Percentiles rank a stretch among this genome's conserved stretches.
Evolutionary conservation across 495 filamentous ascomycete genomes (phyloP).

Genomic region (Xylaria nigripes): DNA sequence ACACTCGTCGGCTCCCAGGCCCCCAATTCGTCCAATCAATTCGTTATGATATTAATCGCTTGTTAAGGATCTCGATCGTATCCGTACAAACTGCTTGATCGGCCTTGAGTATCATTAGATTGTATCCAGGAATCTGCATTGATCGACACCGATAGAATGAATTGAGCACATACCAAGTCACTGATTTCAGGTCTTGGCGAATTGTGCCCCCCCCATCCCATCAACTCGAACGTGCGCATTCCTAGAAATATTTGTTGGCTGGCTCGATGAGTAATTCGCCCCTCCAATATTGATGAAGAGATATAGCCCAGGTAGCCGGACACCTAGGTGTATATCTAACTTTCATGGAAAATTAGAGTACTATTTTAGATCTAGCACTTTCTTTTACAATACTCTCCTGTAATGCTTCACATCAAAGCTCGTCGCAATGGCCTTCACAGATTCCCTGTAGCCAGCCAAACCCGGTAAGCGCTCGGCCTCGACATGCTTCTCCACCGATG

Average conservation of each 20-base stretch:
- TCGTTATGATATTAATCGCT: not conserved
- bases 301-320: not conserved
- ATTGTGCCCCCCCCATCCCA: too few relatives aligned
- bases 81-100: not conserved
- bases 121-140: not conserved
- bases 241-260: not conserved
- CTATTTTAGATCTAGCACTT: too few relatives aligned
- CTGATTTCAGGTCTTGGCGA: too few relatives aligned
- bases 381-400: conserved; percentile 21
- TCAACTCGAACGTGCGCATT: too few relatives aligned
- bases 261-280: not conserved
- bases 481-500: conserved; percentile 36
- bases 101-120: not conserved
- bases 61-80: not conserved
- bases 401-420: conserved; percentile 40
- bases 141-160: not conserved
- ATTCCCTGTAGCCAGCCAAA: conserved; percentile 32
- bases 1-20: not conserved
- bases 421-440: conserved; percentile 24
- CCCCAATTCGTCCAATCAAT: not conserved
- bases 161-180: not conserved
- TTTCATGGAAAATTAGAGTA: too few relatives aligned
- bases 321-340: not conserved
- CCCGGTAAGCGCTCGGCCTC: conserved; percentile 32
- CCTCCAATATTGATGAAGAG: not conserved